Conservation (phyloP, 495 filamentous ascomycete genomes). For the Venustampulla echinocandica region DNA sequence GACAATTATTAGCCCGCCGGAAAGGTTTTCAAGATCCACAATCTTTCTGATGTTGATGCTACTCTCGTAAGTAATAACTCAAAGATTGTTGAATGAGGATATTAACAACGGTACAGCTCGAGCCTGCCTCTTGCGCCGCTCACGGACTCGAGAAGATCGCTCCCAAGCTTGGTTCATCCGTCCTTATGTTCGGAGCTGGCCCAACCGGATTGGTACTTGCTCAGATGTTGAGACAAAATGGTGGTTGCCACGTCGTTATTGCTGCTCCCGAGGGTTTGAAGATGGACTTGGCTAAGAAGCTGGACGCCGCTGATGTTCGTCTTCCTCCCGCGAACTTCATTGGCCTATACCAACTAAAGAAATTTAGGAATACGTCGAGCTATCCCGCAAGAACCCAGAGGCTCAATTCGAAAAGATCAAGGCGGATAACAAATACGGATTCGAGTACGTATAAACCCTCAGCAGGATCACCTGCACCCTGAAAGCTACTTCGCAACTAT, state of each 20-base stretch:
- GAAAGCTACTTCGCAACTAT: too few species aligned
- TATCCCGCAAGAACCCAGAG: conserved; percentile 46
- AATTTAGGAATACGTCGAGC: conserved; percentile 42
- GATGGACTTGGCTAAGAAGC: conserved; percentile 58
- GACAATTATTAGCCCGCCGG: conserved; percentile 41
- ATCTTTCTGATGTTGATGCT: conserved; percentile 61
- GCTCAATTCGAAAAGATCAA: conserved; percentile 54
- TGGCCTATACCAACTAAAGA: background rate
- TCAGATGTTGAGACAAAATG: conserved; percentile 54
- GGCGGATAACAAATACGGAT: conserved; percentile 59
- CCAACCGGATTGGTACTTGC: conserved; percentile 46
- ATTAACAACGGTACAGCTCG: too few species aligned
- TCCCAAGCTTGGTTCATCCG: conserved; percentile 57
- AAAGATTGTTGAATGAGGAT: too few species aligned
- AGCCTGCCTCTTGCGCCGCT: conserved; percentile 62
- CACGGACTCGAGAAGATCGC: conserved; percentile 67
- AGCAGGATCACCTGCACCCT: too few species aligned
- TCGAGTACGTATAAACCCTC: conserved; percentile 33
- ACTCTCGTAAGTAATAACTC: too few species aligned
- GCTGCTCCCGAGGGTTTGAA: conserved; percentile 59
- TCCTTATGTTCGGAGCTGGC: conserved; percentile 60
- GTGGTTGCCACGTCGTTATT: conserved; percentile 57
- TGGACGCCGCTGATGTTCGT: conserved; percentile 52
- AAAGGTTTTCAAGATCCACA: conserved; percentile 62
- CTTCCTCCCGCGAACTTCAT: background rate